A percentile compares a stretch with the other conserved stretches of the same genome.
phyloP scores from a whole-genome alignment of 805 yeast species.

The Candida nitratophila region DNA sequence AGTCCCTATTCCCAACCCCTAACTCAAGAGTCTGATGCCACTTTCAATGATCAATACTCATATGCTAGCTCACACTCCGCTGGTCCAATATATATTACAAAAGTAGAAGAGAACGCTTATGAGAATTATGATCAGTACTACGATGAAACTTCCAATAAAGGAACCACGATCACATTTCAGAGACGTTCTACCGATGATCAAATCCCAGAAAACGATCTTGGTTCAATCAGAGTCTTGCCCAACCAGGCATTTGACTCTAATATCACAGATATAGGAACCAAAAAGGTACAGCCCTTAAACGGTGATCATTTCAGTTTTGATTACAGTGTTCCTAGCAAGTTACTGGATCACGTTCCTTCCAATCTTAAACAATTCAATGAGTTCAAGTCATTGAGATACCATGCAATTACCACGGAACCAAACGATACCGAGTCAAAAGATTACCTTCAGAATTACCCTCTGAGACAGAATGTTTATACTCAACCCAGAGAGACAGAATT shows the following conservation, averaged over 20 bases:
- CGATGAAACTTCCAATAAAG: too few species aligned
- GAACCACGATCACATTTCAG: too few species aligned
- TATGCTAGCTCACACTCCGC: too few species aligned
- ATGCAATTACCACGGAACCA: constrained; percentile 92
- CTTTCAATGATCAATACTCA: too few species aligned
- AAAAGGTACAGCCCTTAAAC: constrained; percentile 42
- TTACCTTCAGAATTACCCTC: constrained; percentile 25
- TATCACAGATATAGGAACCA: constrained; percentile 13
- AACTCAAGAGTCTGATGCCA: too few species aligned
- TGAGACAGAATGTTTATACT: constrained; percentile 72
- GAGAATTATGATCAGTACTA: too few species aligned
- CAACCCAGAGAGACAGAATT: constrained; percentile 79
- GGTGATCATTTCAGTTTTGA: constrained; percentile 75
- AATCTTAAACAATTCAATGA: constrained; percentile 29
- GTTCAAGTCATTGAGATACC: constrained; percentile 82
- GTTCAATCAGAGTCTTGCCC: not conserved
- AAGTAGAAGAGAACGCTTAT: too few species aligned
- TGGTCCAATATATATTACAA: too few species aligned
- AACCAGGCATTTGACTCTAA: not conserved
- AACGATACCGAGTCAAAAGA: constrained; percentile 41
- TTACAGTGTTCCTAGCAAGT: constrained; percentile 70
- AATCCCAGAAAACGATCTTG: not conserved
- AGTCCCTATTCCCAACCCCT: too few species aligned
- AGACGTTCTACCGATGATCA: not conserved
- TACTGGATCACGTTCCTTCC: constrained; percentile 42